These are phyloP conservation scores for Trichosporon faecale DNA, from an alignment of 1,284 basidiomycete species.

Conservation along the genomic window DNA sequence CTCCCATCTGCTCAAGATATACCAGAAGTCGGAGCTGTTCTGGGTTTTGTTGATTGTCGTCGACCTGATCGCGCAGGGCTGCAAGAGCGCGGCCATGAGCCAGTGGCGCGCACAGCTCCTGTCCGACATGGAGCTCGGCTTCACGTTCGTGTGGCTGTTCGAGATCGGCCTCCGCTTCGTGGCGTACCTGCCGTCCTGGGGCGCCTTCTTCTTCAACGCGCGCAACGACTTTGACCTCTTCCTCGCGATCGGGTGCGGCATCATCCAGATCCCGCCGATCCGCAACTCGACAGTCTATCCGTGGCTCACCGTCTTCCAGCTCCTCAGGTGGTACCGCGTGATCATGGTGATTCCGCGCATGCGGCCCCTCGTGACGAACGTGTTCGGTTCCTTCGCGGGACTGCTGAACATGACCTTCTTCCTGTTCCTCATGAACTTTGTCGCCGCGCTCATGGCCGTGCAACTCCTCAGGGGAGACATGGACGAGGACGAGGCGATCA, in stretches of 20 bases:
- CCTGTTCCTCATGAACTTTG: conserved; percentile 81
- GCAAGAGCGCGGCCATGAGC: conserved; percentile 62
- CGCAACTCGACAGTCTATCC: conserved; percentile 66
- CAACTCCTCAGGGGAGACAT: conserved; percentile 67
- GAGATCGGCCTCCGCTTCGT: conserved; percentile 79
- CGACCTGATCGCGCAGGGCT: conserved; percentile 71
- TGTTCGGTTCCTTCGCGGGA: conserved; percentile 90
- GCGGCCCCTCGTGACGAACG: conserved; percentile 62
- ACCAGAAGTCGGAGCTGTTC: conserved; percentile 57
- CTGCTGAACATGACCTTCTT: conserved; percentile 92
- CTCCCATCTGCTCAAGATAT: conserved; percentile 32
- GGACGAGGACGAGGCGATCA: conserved; percentile 57
- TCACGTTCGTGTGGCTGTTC: conserved; percentile 80
- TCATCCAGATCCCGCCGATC: conserved; percentile 85
- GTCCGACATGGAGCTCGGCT: conserved; percentile 68
- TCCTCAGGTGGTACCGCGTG: conserved; percentile 88
- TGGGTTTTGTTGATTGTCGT: conserved; percentile 74
- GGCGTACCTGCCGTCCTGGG: conserved; percentile 76
- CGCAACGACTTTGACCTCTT: conserved; percentile 76
- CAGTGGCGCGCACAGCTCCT: conserved; percentile 54
- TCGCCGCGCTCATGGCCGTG: conserved; percentile 69
- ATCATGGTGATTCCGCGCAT: conserved; percentile 60
- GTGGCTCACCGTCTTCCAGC: conserved; percentile 89
- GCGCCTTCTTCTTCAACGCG: conserved; percentile 64
- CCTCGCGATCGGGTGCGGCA: conserved; percentile 72